Base-by-base conservation (phyloP, 495 filamentous ascomycete genomes). In the Aspergillus asperescens region DNA sequence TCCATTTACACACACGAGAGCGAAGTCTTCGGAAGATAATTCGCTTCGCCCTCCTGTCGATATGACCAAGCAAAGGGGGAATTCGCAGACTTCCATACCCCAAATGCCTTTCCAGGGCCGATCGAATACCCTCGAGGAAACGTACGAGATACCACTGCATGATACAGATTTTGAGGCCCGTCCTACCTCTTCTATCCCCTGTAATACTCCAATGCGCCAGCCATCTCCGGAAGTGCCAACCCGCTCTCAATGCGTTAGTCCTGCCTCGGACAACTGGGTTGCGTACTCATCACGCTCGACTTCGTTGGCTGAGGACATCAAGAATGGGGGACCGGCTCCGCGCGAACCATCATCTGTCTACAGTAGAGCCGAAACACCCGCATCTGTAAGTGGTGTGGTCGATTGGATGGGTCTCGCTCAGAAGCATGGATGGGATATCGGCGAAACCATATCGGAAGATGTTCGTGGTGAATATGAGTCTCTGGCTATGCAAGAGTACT, bases 1-100 rank as follows among this genome's bases (percentile, higher is more conserved):
- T 23, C 83, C 89, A 7, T 94, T 94, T 69, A 78, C 84, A 74
- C 82, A 90, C 61, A 89, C 86, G 1, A 76, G 88, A 34, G 71
- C 67, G 9, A 70, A 79, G 22, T 87, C 85, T 1, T 76, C 77
- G 2, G 67, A 69, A 6, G 75, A 78, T 7, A 70, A 32, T 10
- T 48, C 41, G 3, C 20, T 24, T 13, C 51, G 55, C 5, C 44
- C 50, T 7, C 38, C 55, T 7, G 28, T 27, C 8, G 44, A 50
- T 16, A 18, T 48, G 23, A 20, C 22, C 7, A 55, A 50, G 34
- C 37, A 53, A 1, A 37, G 55, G 7, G 45, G 55, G 9, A 13
- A 22, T 20, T 52, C 45, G 24, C 49, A 48, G 12, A 29, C 44
- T 13, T 54, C 75, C 16, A 72, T 63, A 23, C 70, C 67, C 5